These are phyloP conservation scores for Xylaria cubensis DNA, from an alignment of 495 filamentous ascomycete species.

Conservation along the genomic window DNA sequence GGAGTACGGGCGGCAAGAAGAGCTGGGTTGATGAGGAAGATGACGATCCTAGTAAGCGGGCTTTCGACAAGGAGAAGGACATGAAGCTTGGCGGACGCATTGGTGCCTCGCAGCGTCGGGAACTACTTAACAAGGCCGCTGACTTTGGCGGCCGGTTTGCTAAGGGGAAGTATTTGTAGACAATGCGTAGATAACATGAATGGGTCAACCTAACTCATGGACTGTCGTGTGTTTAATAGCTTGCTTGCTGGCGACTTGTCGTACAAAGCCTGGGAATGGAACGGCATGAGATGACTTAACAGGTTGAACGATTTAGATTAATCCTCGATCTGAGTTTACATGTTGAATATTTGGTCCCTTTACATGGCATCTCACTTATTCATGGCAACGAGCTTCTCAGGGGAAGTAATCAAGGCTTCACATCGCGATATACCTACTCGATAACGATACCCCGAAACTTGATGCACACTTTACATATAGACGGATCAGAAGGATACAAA, in stretches of 20 bases:
- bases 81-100: conserved; percentile 79
- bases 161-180: conserved; percentile 75
- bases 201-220: not conserved
- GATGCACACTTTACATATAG: not conserved
- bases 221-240: not conserved
- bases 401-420: not conserved
- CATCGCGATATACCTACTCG: not conserved
- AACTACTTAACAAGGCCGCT: conserved; percentile 80
- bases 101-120: conserved; percentile 73
- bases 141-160: conserved; percentile 86
- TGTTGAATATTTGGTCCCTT: not conserved
- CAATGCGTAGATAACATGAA: not conserved
- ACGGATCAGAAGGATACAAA: too few relatives aligned
- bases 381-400: not conserved
- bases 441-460: not conserved
- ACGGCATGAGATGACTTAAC: not conserved
- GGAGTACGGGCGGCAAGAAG: conserved; percentile 9
- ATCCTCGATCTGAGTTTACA: not conserved
- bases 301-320: not conserved
- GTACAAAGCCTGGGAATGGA: not conserved
- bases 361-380: not conserved
- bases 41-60: conserved; percentile 88
- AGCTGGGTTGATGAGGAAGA: conserved; percentile 64
- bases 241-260: not conserved
- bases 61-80: conserved; percentile 95